phyloP scores from a whole-genome alignment of 208 protist genomes.

The Leishmania braziliensis region DNA sequence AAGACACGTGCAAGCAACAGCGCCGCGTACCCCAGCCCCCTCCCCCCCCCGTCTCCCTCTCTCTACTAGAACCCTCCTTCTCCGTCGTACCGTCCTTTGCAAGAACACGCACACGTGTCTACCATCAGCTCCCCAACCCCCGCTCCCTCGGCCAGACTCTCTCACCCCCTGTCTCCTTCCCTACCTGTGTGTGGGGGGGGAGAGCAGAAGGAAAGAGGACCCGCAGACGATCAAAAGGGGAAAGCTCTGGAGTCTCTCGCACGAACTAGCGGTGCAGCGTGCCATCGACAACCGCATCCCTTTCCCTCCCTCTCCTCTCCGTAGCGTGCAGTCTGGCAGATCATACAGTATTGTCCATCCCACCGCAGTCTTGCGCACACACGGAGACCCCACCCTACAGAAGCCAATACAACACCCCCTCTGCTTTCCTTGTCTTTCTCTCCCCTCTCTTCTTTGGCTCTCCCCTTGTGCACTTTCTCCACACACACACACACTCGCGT shows the following conservation, averaged over 20 bases:
- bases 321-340: not conserved
- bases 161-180: not conserved
- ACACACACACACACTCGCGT: not conserved
- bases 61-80: not conserved
- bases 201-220: not conserved
- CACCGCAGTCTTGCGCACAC: not conserved
- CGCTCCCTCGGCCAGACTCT: not conserved
- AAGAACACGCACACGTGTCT: not conserved
- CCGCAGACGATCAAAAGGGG: no score
- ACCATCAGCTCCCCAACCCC: not conserved
- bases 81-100: not conserved
- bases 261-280: not conserved
- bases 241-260: no score
- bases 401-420: not conserved
- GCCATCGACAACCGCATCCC: not conserved
- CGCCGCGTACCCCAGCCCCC: not conserved
- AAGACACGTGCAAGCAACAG: not conserved
- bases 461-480: not conserved
- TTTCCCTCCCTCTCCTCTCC: not conserved
- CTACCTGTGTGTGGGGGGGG: not conserved
- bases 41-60: not conserved
- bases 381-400: not conserved
- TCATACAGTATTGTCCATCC: not conserved
- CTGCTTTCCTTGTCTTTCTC: not conserved
- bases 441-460: not conserved